These are phyloP conservation scores for Tuber brumale DNA, from an alignment of 495 filamentous ascomycete genomes.

Conservation along the genomic window DNA sequence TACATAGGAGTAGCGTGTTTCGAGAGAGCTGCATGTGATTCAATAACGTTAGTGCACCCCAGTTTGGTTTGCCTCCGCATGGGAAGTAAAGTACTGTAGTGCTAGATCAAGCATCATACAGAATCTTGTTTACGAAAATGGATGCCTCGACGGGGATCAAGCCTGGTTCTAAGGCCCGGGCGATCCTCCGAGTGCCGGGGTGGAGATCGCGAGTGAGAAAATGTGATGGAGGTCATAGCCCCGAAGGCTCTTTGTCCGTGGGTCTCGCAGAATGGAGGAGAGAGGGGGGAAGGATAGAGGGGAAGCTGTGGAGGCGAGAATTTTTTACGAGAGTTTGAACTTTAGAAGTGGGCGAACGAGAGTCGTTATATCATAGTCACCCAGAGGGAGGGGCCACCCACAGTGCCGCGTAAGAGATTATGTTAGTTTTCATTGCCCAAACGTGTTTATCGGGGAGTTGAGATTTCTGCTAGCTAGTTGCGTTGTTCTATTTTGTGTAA, in stretches of 20 bases:
- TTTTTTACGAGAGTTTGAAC: neutral
- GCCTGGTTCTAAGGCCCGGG: neutral
- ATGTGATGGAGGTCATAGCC: neutral
- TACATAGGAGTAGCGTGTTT: neutral
- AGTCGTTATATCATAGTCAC: neutral
- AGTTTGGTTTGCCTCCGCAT: neutral
- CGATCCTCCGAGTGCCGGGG: neutral
- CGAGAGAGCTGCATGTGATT: neutral
- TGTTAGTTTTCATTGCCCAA: neutral
- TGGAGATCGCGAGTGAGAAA: neutral
- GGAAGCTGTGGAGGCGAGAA: neutral
- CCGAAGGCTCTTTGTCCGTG: neutral
- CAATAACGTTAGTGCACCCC: neutral
- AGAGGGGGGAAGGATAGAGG: neutral
- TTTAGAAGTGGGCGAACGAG: neutral
- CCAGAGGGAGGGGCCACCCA: neutral
- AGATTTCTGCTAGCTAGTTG: neutral
- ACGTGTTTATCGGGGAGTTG: too few relatives aligned
- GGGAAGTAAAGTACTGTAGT: neutral
- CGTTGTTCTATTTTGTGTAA: neutral
- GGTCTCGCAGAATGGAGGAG: neutral
- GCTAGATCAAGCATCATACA: neutral
- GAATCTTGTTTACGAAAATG: neutral
- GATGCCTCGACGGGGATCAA: neutral
- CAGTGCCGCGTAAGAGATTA: neutral